A percentile compares a stretch with the other conserved stretches of the same genome.
Conservation (phyloP, 306 rosid species). For the Rosa multiflora region DNA sequence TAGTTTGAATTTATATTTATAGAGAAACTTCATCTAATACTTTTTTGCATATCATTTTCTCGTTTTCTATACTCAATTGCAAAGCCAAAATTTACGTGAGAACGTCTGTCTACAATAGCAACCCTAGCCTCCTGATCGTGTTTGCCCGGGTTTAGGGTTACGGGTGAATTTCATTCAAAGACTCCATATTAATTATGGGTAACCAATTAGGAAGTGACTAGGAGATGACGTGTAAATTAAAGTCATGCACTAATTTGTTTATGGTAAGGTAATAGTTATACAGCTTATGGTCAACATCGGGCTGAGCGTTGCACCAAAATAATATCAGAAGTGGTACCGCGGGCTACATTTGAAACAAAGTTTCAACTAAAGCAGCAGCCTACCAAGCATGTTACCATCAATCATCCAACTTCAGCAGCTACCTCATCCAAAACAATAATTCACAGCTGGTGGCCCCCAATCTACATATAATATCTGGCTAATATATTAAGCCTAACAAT, state of each 20-base stretch:
- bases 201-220: neutral
- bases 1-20: too few relatives aligned
- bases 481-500: neutral
- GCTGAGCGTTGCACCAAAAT: neutral
- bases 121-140: too few relatives aligned
- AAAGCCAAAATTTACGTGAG: too few relatives aligned
- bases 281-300: constrained; percentile 18
- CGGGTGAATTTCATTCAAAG: too few relatives aligned
- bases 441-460: neutral
- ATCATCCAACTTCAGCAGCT: neutral
- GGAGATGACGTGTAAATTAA: neutral
- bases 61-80: too few relatives aligned
- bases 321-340: neutral
- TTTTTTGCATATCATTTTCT: too few relatives aligned
- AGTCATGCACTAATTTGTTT: neutral
- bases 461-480: neutral
- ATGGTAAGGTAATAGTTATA: neutral
- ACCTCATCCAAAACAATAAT: constrained; percentile 8
- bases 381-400: constrained; percentile 3
- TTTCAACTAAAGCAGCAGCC: neutral
- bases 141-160: too few relatives aligned
- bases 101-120: too few relatives aligned
- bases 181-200: neutral
- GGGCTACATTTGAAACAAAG: neutral
- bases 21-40: too few relatives aligned